Percentiles rank a stretch among this genome's conserved stretches.
phyloP scores from a whole-genome alignment of 768 basidiomycete genomes.

The Paxillus involutus region DNA sequence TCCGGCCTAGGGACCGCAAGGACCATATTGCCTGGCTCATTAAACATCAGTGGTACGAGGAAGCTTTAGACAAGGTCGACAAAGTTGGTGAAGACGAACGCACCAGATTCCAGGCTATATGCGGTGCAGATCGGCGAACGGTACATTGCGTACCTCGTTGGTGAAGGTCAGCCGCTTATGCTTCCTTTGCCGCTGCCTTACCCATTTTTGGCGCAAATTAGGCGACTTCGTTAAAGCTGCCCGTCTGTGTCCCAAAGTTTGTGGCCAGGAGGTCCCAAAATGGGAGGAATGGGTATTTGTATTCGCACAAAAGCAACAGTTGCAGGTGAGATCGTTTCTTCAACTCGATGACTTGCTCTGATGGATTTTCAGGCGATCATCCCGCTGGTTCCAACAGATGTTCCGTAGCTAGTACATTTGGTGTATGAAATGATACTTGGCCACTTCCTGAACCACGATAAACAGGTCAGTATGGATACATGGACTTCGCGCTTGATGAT shows the following conservation, averaged over 20 bases:
- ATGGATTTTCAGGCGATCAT: constrained; percentile 66
- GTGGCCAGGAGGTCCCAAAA: constrained; percentile 71
- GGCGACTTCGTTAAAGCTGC: constrained; percentile 80
- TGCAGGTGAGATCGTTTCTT: constrained; percentile 57
- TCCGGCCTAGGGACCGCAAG: constrained; percentile 80
- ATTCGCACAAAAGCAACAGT: constrained; percentile 77
- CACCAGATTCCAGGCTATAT: constrained; percentile 42
- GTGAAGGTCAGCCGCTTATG: constrained; percentile 54
- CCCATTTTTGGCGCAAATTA: constrained; percentile 19
- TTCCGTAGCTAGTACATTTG: constrained; percentile 75
- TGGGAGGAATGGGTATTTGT: constrained; percentile 97
- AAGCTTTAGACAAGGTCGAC: constrained; percentile 84
- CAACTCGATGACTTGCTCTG: not conserved
- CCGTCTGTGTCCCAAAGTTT: constrained; percentile 78
- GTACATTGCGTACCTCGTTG: constrained; percentile 87
- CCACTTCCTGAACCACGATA: constrained; percentile 79
- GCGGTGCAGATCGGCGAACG: constrained; percentile 76
- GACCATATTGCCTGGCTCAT: constrained; percentile 95
- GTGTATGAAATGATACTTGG: constrained; percentile 96
- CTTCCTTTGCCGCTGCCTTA: not conserved
- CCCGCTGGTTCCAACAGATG: constrained; percentile 81
- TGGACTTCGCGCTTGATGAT: not conserved
- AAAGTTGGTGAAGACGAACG: constrained; percentile 38
- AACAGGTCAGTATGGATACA: constrained; percentile 44
- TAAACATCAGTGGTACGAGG: constrained; percentile 81